Evolutionary conservation across 352 stramenopile genomes (phyloP), one percentile per base, ranked within the genome.

Genomic region (Achlya hypogyna): DNA sequence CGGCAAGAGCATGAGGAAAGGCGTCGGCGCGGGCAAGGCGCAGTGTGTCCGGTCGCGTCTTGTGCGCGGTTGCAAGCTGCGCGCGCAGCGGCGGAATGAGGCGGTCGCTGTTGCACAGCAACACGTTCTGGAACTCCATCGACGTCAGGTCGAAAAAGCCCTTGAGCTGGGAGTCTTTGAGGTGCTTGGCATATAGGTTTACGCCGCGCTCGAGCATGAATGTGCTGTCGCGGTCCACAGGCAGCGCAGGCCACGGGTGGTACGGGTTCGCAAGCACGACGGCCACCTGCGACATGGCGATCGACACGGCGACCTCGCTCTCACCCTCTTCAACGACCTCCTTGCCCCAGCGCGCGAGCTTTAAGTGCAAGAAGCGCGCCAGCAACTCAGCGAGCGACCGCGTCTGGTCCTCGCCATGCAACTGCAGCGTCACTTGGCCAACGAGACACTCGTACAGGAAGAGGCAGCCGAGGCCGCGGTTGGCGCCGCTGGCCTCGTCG

Each of bases 401-500:
- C 1, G 82, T 86, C 34, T 80, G 89, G 38, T 95, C 82, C 43
- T 87, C 77, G 5, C 82, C 82, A 35, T 81, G 82, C 27, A 94
- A 72, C 0, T 75, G 76, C 31, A 94, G 64, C 5, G 81, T 63
- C 42, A 93, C 71, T 52, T 92, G 80, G 14, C 77, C 71, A 62
- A 89, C 86, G 1, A 95, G 51, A 53, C 83, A 93, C 54, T 95
- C 83, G 56, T 93, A 95, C 51, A 95, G 70, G 51, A 93, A 92
- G 25, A 93, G 35, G 49, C 88, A 93, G 0, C 84, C 86, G 22
- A 92, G 38, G 0, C 85, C 81, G 34, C 86, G 83, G 43, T 93
- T 95, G 29, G 78, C 75, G 34, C 86, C 86, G 52, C 84, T 93
- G 32, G 91, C 78, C 69, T 95, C 86, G 51, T 95, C 86, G 5